Conservation (phyloP, 768 basidiomycete genomes). For the Hygrophoropsis aurantiaca region DNA sequence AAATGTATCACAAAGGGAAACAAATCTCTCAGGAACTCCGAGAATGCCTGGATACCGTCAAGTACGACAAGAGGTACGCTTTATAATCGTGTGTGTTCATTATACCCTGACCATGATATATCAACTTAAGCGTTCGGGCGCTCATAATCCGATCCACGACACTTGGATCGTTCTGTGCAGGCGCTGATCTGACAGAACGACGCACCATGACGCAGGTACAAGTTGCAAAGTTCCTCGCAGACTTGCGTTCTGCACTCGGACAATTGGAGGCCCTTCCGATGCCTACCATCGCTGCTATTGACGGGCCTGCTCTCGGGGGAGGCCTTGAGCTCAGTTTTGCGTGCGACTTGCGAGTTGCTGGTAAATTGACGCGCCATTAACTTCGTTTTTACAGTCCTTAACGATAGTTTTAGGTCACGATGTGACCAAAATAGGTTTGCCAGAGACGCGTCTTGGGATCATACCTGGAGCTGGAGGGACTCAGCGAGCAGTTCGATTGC, state of each 20-base stretch:
- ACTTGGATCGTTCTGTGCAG: conserved; percentile 83
- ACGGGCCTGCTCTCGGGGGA: conserved; percentile 92
- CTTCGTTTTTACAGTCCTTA: neutral
- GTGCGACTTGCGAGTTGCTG: conserved; percentile 88
- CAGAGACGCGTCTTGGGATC: conserved; percentile 77
- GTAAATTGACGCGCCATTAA: conserved; percentile 48
- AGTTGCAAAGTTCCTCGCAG: conserved; percentile 74
- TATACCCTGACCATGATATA: neutral
- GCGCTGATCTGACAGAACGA: conserved; percentile 86
- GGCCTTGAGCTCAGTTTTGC: conserved; percentile 86
- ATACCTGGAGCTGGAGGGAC: conserved; percentile 93
- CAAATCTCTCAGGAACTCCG: conserved; percentile 64
- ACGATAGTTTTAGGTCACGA: conserved; percentile 41
- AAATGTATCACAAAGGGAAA: too few relatives aligned
- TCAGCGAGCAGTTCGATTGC: conserved; percentile 73
- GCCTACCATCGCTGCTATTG: conserved; percentile 91
- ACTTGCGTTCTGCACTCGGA: conserved; percentile 68
- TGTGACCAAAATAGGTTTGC: conserved; percentile 86
- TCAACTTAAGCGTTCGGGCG: conserved; percentile 57
- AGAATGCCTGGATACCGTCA: conserved; percentile 63
- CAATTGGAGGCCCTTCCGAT: conserved; percentile 81
- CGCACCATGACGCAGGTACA: conserved; percentile 77
- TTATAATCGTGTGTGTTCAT: neutral
- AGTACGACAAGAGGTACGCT: conserved; percentile 63
- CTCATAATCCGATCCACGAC: conserved; percentile 83